Evolutionary conservation across 805 yeast species (phyloP), one percentile per base, ranked within the genome.

Genomic region (Wickerhamomyces bisporus): DNA sequence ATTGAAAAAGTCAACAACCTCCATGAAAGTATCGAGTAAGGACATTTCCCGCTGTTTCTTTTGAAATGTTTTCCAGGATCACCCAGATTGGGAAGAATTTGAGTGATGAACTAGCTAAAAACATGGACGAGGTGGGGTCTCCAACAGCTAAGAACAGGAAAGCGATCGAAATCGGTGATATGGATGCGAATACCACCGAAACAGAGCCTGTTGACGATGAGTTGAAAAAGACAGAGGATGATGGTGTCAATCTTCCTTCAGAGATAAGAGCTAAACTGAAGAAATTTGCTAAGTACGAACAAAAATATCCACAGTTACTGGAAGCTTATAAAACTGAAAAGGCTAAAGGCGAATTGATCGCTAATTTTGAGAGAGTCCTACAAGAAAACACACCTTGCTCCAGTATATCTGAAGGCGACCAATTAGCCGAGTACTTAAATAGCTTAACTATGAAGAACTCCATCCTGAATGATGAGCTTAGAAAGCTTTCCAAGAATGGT

Each of bases 261-360:
- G 77, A 73, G 5, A 61, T 87, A 14, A 71, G 73, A 42, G 61
- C 78, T 6, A 83, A 81, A 51, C 60, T 88, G 58, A 71, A 72
- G 39, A 89, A 86, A 63, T 86, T 84, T 53, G 77, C 72, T 40
- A 88, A 87, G 57, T 91, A 89, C 58, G 98, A 91, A 58, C 83
- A 82, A 35, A 88, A 87, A 58, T 91, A 93, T 55, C 98, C 98
- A 0, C 64, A 78, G 30, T 65, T 91, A 13, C 70, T 88, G 35
- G 82, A 82, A 31, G 96, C 98, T 0, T 93, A 86, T 63, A 85
- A 87, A 53, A 65, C 71, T 1, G 96, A 89, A 57, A 86, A 84
- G 62, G 66, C 72, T 35, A 83, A 80, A 49, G 65, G 71, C 2
- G 80, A 74, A 32, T 68, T 81, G 31, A 71, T 88, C 8, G 65